Evolutionary conservation across 1,284 basidiomycete genomes (phyloP).

Genomic region (Ganoderma meredithae): DNA sequence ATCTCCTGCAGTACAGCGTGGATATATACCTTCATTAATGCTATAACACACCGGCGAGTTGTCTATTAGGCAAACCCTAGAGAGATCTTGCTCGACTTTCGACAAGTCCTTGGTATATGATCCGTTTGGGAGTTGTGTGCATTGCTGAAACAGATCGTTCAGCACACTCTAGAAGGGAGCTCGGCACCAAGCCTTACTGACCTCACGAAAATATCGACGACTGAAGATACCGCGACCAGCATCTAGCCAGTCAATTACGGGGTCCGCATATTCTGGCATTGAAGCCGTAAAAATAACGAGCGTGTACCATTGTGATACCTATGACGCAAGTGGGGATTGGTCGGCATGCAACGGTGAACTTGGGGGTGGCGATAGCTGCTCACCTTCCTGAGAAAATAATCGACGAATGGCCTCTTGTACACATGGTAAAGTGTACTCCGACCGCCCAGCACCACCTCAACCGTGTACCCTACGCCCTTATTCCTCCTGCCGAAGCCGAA

Average conservation of each 20-base stretch:
- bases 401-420: slow-evolving; percentile 97
- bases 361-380: slow-evolving; percentile 37
- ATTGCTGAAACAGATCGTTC: slow-evolving; percentile 65
- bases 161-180: slow-evolving; percentile 16
- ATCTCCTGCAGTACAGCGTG: neutral
- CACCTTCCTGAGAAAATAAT: slow-evolving; percentile 95
- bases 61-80: slow-evolving; percentile 93
- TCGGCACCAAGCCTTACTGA: slow-evolving; percentile 45
- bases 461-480: slow-evolving; percentile 84
- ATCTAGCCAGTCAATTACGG: slow-evolving; percentile 99
- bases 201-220: slow-evolving; percentile 92
- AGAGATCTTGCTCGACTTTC: slow-evolving; percentile 88
- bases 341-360: slow-evolving; percentile 4
- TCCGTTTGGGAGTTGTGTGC: slow-evolving; percentile 90
- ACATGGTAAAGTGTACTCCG: slow-evolving; percentile 95
- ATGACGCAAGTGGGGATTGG: slow-evolving; percentile 14
- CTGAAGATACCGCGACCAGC: slow-evolving; percentile 91
- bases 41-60: slow-evolving; percentile 96
- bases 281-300: slow-evolving; percentile 99
- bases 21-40: slow-evolving; percentile 85
- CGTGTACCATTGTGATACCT: slow-evolving; percentile 99
- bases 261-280: slow-evolving; percentile 99
- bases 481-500: slow-evolving; percentile 69
- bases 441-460: slow-evolving; percentile 95
- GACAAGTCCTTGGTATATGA: slow-evolving; percentile 95